Evolutionary conservation across 495 filamentous ascomycete species (phyloP).

Genomic region (Saxophila tyrrhenica): DNA sequence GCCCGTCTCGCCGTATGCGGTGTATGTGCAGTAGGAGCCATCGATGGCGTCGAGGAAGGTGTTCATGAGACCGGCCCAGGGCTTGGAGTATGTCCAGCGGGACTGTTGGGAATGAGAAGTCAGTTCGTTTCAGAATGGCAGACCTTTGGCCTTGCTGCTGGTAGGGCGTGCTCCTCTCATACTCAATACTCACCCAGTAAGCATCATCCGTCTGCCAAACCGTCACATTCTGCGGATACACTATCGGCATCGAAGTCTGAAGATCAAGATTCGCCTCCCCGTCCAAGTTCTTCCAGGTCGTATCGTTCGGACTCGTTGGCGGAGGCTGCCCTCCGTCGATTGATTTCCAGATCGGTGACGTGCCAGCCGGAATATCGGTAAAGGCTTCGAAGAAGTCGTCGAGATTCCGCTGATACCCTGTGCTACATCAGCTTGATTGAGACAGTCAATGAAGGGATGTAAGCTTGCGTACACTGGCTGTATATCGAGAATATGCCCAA

Average conservation of each 20-base stretch:
- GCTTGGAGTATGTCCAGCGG: not conserved
- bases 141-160: slow-evolving; percentile 18
- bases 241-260: slow-evolving; percentile 26
- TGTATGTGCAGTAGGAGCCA: slow-evolving; percentile 32
- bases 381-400: not conserved
- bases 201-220: slow-evolving; percentile 32
- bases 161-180: too few relatives aligned
- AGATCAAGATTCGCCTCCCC: slow-evolving; percentile 31
- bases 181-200: too few relatives aligned
- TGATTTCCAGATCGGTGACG: slow-evolving; percentile 10
- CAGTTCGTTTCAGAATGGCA: too few relatives aligned
- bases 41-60: slow-evolving; percentile 38
- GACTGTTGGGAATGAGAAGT: too few relatives aligned
- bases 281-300: too few relatives aligned
- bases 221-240: slow-evolving; percentile 32
- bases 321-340: slow-evolving; percentile 14
- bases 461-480: too few relatives aligned
- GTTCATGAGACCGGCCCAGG: slow-evolving; percentile 25
- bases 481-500: too few relatives aligned
- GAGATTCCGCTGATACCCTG: not conserved
- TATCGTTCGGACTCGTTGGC: slow-evolving; percentile 15
- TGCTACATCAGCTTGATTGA: not conserved
- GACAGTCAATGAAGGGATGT: too few relatives aligned
- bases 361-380: slow-evolving; percentile 11
- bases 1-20: slow-evolving; percentile 27